Evolutionary conservation across 371 early-diverging fungal species (phyloP), one percentile per base, ranked within the genome.

Genomic region (Parasitella parasitica): DNA sequence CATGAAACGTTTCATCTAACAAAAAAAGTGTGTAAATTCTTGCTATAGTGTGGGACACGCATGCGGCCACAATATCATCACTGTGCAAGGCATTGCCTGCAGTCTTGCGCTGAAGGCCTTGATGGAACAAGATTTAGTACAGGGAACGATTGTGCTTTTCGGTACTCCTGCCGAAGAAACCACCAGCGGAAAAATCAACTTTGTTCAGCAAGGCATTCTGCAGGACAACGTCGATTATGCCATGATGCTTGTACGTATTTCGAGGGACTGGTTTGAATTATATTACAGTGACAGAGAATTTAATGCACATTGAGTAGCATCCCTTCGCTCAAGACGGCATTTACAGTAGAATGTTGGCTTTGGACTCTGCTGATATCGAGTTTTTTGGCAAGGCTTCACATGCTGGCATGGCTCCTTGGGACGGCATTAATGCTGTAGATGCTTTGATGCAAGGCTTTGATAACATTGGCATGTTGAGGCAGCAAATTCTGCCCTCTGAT

Each of bases 131-230:
- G 73, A 80, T 35, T 39, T 77, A 12, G 66, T 91, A 34, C 57
- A 76, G 13, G 91, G 87, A 7, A 72, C 74, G 12, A 85, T 92
- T 55, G 84, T 78, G 43, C 71, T 93, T 35, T 90, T 86, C 77
- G 94, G 93, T 18, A 91, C 91, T 5, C 93, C 94, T 5, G 92
- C 90, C 8, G 93, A 94, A 69, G 91, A 93, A 71, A 76, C 77
- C 0, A 71, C 72, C 0, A 86, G 86, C 20, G 93, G 93, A 26
- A 94, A 94, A 67, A 85, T 91, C 46, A 67, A 61, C 3, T 82
- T 94, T 80, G 70, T 89, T 24, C 63, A 88, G n/a, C 56, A 71
- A 1, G 88, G 87, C 5, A 84, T 84, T 15, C 84, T 92, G 59
- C 69, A 87, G 16, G 76, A 73, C 22, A 64, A 61, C 11, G 80